These are phyloP conservation scores for Sporobolomyces pararoseus DNA, from an alignment of 768 basidiomycete genomes.

Conservation along the genomic window DNA sequence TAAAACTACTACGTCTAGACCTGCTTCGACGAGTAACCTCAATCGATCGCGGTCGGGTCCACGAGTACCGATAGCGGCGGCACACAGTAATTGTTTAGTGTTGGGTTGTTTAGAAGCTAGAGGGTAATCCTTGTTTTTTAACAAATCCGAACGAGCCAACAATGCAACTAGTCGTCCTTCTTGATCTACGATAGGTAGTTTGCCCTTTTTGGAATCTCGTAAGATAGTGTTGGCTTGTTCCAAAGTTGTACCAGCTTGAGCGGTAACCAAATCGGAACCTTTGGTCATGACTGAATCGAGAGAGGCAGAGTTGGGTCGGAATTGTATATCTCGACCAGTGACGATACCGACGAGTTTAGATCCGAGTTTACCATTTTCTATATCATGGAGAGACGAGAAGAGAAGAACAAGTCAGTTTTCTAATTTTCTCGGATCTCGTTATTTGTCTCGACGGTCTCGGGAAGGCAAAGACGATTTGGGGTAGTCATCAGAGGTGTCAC, in stretches of 20 bases:
- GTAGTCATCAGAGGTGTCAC: conserved; percentile 50
- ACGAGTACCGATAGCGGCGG: conserved; percentile 91
- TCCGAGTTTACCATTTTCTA: conserved; percentile 80
- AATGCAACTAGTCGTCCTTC: conserved; percentile 69
- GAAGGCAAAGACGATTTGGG: too few species aligned
- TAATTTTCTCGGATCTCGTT: background rate
- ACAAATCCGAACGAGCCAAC: conserved; percentile 89
- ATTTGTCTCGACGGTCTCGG: too few species aligned
- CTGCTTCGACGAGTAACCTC: conserved; percentile 79
- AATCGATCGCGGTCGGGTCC: conserved; percentile 82
- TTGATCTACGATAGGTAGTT: conserved; percentile 76
- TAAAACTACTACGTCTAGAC: conserved; percentile 87
- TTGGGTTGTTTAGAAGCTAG: conserved; percentile 85
- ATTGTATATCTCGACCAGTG: conserved; percentile 92
- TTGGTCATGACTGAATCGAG: conserved; percentile 80
- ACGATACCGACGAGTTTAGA: conserved; percentile 95
- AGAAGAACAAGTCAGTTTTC: conserved; percentile 39
- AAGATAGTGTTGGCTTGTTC: conserved; percentile 88
- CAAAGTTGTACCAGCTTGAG: conserved; percentile 80
- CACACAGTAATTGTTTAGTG: conserved; percentile 92
- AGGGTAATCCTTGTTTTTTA: conserved; percentile 96
- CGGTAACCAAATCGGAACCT: conserved; percentile 71
- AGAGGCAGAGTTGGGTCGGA: conserved; percentile 64
- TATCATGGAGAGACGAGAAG: background rate
- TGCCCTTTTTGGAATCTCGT: conserved; percentile 94